Percentiles rank a stretch among this genome's conserved stretches.
phyloP scores from a whole-genome alignment of 352 stramenopile species.

The Proteromonas lacertae region DNA sequence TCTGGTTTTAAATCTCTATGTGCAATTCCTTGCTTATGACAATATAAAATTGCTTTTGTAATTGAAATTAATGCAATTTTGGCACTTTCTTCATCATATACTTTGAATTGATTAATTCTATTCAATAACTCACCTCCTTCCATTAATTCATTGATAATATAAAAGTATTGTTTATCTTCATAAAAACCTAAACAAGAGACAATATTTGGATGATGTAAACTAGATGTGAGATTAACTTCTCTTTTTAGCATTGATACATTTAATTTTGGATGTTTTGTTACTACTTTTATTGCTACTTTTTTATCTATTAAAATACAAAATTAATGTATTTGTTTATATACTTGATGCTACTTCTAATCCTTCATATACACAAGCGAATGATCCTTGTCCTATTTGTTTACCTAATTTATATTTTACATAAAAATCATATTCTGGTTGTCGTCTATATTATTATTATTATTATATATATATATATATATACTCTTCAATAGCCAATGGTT shows the following conservation, averaged over 20 bases:
- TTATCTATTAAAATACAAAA: too few species aligned
- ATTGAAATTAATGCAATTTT: constrained; percentile 22
- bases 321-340: too few species aligned
- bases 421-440: too few species aligned
- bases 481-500: too few species aligned
- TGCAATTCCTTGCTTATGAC: constrained; percentile 22
- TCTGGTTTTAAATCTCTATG: too few species aligned
- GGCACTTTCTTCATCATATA: constrained; percentile 60
- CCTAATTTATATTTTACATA: too few species aligned
- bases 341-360: too few species aligned
- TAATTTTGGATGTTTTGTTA: background rate
- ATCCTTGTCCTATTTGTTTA: too few species aligned
- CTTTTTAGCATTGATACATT: background rate
- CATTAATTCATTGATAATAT: constrained; percentile 87
- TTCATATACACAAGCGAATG: too few species aligned
- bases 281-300: background rate
- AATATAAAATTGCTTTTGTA: constrained; percentile 9
- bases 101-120: constrained; percentile 53
- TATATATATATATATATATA: too few species aligned
- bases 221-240: constrained; percentile 1
- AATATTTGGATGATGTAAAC: constrained; percentile 5
- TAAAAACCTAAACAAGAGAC: constrained; percentile 5
- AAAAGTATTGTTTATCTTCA: constrained; percentile 25
- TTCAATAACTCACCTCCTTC: constrained; percentile 80
- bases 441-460: too few species aligned